Evolutionary conservation across 129 eudicot species (phyloP), one percentile per base, ranked within the genome.

Genomic region (Smallanthus sonchifolius): DNA sequence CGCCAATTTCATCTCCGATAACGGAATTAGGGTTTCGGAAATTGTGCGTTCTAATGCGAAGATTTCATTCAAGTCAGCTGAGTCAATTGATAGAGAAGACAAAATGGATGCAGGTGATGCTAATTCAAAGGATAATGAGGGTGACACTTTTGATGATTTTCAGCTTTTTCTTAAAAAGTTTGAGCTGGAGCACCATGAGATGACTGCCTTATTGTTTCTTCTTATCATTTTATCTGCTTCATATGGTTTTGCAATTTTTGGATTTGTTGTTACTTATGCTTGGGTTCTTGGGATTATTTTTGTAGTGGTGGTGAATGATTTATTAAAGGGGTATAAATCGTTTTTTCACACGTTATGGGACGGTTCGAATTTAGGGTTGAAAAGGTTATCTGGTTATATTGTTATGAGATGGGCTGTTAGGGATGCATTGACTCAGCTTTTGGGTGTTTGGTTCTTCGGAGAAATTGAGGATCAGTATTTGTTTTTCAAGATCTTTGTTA

Each of bases 381-480:
- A 77, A 70, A 72, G 96, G 85, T 78, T 92, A 3, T 84, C 96
- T 0, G 99, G 99, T 37, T 88, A 85, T 72, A 84, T 91, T 6
- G 82, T 95, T 24, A 87, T 95, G 97, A 82, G 86, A 42, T 95
- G 99, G 99, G 97, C 99, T 1, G 88, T 95, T 4, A 82, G 94
- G 79, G 99, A 95, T 62, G 96, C 99, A 0, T 73, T 95, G 56
- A 87, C 96, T 0, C 99, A 95, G 84, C 54, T 95, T 2, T 65
- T 95, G 44, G 97, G 97, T 35, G 84, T 95, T 52, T 95, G 87
- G 82, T 88, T 84, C 69, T 95, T 91, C 36, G 93, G 97, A 2
- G 97, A 95, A 57, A 88, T 95, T 78, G 94, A 95, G 60, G 99
- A 95, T 84, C 99, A 95, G 67, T 95, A 95, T 73, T 72, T 81